Evolutionary conservation across 805 yeast species (phyloP), one percentile per base, ranked within the genome.

Genomic region (Tetrapisispora taiwanensis): DNA sequence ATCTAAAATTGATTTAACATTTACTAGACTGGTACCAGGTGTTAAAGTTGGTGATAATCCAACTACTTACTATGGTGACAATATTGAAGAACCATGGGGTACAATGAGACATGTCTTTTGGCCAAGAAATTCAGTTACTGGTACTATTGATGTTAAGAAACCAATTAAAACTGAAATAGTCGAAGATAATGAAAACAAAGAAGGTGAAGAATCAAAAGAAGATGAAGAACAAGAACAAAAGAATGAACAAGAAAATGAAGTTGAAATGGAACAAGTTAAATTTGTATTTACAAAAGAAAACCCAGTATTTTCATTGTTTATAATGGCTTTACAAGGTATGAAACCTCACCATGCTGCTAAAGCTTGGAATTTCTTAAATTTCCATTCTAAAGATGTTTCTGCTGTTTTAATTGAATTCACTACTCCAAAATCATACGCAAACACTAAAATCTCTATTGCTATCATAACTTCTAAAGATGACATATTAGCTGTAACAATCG

Each of bases 321-420:
- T 90, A 43, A 82, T 85, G 92, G 98, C 98, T 7, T 68, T 88
- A 53, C 98, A 92, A 70, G 97, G 97, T 49, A 89, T 92, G 97
- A 92, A 92, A 66, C 98, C 98, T 10, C 97, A 92, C 66, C 98
- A 92, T 67, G 96, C 97, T 30, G 98, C 98, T 45, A 86, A 95
- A 48, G 68, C 87, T 18, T 92, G 98, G 98, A 92, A 90, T 67
- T 92, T 92, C 62, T 67, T 85, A 49, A 83, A 86, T 66, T 90
- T 84, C 74, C 95, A 86, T 61, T 82, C 92, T 17, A 74, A 78
- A 41, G 69, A 78, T 31, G 71, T 74, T 53, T 72, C 90, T 30
- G 94, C 85, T 12, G 79, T 87, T n/a, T 75, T 84, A 52, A 92
- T 92, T 97, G 97, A 92, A 66, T 92, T 86, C 70, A 84, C 89